phyloP scores from a whole-genome alignment of 768 basidiomycete species.

The Lyophyllum semitale region DNA sequence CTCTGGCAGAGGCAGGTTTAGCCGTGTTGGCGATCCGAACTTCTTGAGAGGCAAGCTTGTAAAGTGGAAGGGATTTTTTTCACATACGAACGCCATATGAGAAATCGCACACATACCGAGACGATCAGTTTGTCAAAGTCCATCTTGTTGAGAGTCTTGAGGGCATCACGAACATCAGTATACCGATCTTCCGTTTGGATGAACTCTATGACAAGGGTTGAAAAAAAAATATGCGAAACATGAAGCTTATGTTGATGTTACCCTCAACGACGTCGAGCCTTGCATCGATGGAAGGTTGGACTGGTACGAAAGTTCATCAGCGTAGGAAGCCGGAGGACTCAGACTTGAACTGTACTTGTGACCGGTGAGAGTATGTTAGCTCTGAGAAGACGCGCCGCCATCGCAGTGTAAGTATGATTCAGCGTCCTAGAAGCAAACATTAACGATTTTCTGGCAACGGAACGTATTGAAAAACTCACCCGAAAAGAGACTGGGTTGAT shows the following conservation, averaged over 20 bases:
- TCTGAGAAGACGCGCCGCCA: conserved; percentile 82
- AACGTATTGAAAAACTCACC: conserved; percentile 46
- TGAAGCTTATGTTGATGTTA: conserved; percentile 16
- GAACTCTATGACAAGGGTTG: conserved; percentile 52
- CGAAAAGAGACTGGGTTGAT: conserved; percentile 75
- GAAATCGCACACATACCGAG: conserved; percentile 41
- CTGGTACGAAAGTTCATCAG: conserved; percentile 31
- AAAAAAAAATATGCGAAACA: conserved; percentile 1
- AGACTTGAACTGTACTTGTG: conserved; percentile 46
- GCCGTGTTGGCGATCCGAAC: conserved; percentile 51
- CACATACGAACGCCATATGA: background rate
- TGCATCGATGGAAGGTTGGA: conserved; percentile 68
- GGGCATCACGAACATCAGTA: conserved; percentile 63
- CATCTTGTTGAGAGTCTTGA: conserved; percentile 73
- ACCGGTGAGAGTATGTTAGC: conserved; percentile 83
- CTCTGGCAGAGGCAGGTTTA: conserved; percentile 67
- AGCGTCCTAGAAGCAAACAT: conserved; percentile 39
- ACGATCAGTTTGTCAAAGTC: conserved; percentile 89
- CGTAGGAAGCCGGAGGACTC: background rate
- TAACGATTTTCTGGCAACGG: background rate
- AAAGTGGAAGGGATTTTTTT: too few relatives aligned
- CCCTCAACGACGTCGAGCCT: conserved; percentile 89
- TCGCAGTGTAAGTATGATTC: conserved; percentile 86
- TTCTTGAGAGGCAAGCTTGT: conserved; percentile 68
- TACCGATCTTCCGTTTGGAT: conserved; percentile 77